A percentile compares a stretch with the other conserved stretches of the same genome.
Conservation (phyloP, 2,329 filamentous ascomycete genomes). For the Xylariaceae sp. region DNA sequence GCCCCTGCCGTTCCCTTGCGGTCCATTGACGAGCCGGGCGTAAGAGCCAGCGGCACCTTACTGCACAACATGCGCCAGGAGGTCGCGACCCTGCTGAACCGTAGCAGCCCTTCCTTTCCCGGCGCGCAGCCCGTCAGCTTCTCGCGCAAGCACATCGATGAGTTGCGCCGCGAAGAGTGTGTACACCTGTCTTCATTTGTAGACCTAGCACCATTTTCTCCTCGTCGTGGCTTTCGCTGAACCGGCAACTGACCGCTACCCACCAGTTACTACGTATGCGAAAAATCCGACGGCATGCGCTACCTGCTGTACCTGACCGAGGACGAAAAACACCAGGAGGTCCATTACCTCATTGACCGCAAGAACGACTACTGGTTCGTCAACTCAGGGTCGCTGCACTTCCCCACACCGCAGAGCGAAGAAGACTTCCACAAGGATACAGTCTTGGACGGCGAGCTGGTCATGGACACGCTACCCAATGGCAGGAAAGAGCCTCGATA, state of each 20-base stretch:
- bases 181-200: constrained; percentile 29
- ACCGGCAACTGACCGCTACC: neutral
- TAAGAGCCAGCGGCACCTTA: constrained; percentile 60
- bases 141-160: constrained; percentile 72
- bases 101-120: constrained; percentile 68
- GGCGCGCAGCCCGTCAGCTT: constrained; percentile 96
- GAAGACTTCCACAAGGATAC: constrained; percentile 72
- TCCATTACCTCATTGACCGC: constrained; percentile 92
- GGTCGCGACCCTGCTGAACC: constrained; percentile 70
- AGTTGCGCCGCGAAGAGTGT: constrained; percentile 74
- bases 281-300: constrained; percentile 95
- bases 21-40: constrained; percentile 57
- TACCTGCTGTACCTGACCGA: constrained; percentile 87
- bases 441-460: constrained; percentile 87
- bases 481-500: constrained; percentile 71
- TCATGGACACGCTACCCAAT: constrained; percentile 71
- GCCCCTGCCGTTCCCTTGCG: constrained; percentile 31
- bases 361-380: constrained; percentile 97
- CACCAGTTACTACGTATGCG: constrained; percentile 84
- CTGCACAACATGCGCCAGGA: constrained; percentile 62
- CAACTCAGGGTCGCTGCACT: constrained; percentile 65
- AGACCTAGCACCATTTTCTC: constrained; percentile 2
- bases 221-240: neutral
- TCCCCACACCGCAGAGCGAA: constrained; percentile 66
- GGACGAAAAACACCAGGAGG: constrained; percentile 58